Base-by-base conservation (phyloP, 2,329 filamentous ascomycete species). In the Rasamsonia emersonii region DNA sequence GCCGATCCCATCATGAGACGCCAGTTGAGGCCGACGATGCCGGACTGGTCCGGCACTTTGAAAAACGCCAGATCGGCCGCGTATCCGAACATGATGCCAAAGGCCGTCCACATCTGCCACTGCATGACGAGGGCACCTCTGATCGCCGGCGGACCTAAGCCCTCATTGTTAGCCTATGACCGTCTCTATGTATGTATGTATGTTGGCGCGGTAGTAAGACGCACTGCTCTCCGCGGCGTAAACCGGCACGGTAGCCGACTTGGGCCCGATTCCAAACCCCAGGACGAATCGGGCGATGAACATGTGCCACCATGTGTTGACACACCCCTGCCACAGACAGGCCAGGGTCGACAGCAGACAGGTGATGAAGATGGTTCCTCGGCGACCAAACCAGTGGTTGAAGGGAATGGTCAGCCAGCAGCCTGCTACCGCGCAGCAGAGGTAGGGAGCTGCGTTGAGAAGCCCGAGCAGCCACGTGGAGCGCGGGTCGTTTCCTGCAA, bases 81-180 rank as follows among this genome's bases (percentile, higher is more conserved):
- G 49, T 71, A 80, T 10, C 76, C 75, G 10, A 61, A 56, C 68
- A 69, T 63, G 37, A 68, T 68, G 9, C 66, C 66, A 36, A 68
- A 67, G 0, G 62, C 65, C 4, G 60, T 64, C 59, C 61, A 70
- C 59, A 67, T 67, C 58, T 88, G 79, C 82, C 83, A 89, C 40
- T 77, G 78, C 82, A 89, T 89, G 41, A 88, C 82, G 11, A 91
- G 65, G 5, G 79, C 82, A 41, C 82, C 81, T 50, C 82, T 74
- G 33, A 86, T 78, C 4, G 61, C 55, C 1, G 80, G 76, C 0
- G 82, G 82, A 0, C 77, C 73, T 35, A 75, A n/a, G n/a, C n/a
- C n/a, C n/a, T n/a, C n/a, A n/a, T n/a, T n/a, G n/a, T n/a, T n/a
- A n/a, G n/a, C n/a, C n/a, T n/a, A n/a, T n/a, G n/a, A n/a, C n/a